Conservation (phyloP, 495 filamentous ascomycete genomes). For the Immersiella caudata region DNA sequence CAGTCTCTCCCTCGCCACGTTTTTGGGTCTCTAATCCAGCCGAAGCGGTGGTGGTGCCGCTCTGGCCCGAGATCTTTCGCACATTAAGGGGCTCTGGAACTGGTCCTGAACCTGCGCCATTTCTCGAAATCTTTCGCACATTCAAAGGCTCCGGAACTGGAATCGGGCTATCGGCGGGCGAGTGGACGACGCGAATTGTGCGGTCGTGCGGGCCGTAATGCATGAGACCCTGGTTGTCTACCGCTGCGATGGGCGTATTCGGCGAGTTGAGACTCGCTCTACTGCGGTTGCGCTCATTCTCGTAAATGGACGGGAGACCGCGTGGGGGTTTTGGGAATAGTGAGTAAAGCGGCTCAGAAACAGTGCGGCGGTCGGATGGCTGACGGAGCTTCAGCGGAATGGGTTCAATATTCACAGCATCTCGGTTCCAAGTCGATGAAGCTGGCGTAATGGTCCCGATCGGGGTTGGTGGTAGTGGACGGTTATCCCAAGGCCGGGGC, state of each 20-base stretch:
- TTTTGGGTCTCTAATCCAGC: conserved; percentile 26
- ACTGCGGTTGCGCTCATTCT: conserved; percentile 37
- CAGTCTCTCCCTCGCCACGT: conserved; percentile 19
- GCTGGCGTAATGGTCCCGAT: conserved; percentile 45
- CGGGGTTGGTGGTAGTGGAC: conserved; percentile 58
- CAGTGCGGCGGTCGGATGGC: conserved; percentile 35
- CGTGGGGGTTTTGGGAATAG: conserved; percentile 37
- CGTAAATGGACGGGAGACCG: conserved; percentile 57
- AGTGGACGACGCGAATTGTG: conserved; percentile 56
- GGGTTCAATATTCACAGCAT: conserved; percentile 27
- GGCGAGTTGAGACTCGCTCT: conserved; percentile 31
- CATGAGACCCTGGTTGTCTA: conserved; percentile 40
- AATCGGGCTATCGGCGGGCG: conserved; percentile 31
- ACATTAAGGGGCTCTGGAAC: conserved; percentile 53
- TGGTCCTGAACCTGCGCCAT: neutral
- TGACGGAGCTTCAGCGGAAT: conserved; percentile 2
- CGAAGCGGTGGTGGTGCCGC: conserved; percentile 18
- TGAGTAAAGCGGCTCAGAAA: conserved; percentile 60
- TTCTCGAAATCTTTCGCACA: conserved; percentile 37
- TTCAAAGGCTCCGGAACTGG: conserved; percentile 50
- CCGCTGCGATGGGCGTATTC: conserved; percentile 34
- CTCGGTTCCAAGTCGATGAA: conserved; percentile 25
- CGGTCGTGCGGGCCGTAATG: conserved; percentile 42
- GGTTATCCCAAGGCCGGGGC: conserved; percentile 36
- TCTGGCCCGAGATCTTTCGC: conserved; percentile 46